Conservation (phyloP, 1,284 basidiomycete genomes). For the Irpex lacteus region DNA sequence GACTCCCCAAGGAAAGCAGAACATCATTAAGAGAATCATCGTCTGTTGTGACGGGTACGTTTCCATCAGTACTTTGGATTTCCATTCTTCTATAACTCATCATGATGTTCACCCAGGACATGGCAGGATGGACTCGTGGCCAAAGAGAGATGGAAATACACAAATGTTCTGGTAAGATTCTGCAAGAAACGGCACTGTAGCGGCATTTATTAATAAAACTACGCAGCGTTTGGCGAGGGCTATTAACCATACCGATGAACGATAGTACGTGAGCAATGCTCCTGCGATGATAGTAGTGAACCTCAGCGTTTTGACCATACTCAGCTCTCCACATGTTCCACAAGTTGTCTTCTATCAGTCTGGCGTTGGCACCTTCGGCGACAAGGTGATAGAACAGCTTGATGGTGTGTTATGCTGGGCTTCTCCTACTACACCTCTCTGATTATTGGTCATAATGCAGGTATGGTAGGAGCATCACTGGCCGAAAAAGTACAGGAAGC, state of each 20-base stretch:
- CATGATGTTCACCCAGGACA: constrained; percentile 23
- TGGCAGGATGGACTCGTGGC: constrained; percentile 46
- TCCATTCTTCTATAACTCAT: background rate
- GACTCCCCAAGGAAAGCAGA: constrained; percentile 7
- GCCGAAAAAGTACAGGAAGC: constrained; percentile 71
- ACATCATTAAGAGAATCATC: constrained; percentile 54
- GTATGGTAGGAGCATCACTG: constrained; percentile 55
- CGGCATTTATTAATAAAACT: background rate
- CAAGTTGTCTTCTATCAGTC: constrained; percentile 72
- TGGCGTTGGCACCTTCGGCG: constrained; percentile 55
- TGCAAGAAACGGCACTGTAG: background rate
- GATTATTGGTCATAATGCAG: constrained; percentile 29
- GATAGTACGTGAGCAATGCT: constrained; percentile 35
- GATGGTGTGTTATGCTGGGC: constrained; percentile 24
- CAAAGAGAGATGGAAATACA: constrained; percentile 51
- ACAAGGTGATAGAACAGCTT: constrained; percentile 51
- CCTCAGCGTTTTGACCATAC: background rate
- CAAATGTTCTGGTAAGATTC: constrained; percentile 56
- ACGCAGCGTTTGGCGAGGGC: constrained; percentile 47
- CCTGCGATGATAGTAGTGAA: background rate
- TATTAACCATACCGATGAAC: constrained; percentile 54
- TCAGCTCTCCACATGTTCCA: constrained; percentile 44
- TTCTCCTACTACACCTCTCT: background rate
- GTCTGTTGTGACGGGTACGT: constrained; percentile 71
- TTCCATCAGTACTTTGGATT: background rate